A percentile compares a stretch with the other conserved stretches of the same genome.
phyloP scores from a whole-genome alignment of 2,329 filamentous ascomycete genomes.

The Aspergillus cejpii region DNA sequence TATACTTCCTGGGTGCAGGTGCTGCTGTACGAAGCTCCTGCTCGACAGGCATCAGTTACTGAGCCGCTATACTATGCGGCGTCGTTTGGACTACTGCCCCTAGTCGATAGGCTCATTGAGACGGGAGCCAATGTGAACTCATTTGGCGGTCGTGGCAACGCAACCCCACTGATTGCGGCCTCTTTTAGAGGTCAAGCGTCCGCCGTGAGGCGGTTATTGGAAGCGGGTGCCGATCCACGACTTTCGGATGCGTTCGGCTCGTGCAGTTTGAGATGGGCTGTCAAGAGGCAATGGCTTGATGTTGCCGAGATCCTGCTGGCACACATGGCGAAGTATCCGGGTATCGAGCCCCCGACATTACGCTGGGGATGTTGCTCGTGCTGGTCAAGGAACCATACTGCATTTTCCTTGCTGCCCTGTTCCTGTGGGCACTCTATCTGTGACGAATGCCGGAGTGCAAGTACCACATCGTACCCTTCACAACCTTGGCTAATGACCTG shows the following conservation, averaged over 20 bases:
- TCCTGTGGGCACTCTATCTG: not conserved
- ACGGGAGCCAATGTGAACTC: not conserved
- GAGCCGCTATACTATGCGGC: not conserved
- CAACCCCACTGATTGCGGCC: not conserved
- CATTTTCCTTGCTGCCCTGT: not conserved
- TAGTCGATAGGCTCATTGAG: not conserved
- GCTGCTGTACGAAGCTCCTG: not conserved
- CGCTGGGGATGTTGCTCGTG: not conserved
- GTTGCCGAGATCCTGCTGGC: not conserved
- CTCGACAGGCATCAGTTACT: not conserved
- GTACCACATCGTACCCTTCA: too few relatives aligned
- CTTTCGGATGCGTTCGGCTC: not conserved
- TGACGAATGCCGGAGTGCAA: too few relatives aligned
- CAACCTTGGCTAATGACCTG: too few relatives aligned
- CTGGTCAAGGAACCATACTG: not conserved
- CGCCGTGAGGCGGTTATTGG: not conserved
- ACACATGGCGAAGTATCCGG: not conserved
- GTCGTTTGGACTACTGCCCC: not conserved
- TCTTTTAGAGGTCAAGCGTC: not conserved
- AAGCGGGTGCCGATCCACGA: not conserved
- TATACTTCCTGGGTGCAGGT: not conserved
- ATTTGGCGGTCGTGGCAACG: not conserved
- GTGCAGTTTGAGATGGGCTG: not conserved
- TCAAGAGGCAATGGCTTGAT: not conserved
- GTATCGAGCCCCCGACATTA: not conserved